A percentile compares a stretch with the other conserved stretches of the same genome.
Evolutionary conservation across 495 filamentous ascomycete species (phyloP).

Genomic region (Podospora pseudopauciseta): DNA sequence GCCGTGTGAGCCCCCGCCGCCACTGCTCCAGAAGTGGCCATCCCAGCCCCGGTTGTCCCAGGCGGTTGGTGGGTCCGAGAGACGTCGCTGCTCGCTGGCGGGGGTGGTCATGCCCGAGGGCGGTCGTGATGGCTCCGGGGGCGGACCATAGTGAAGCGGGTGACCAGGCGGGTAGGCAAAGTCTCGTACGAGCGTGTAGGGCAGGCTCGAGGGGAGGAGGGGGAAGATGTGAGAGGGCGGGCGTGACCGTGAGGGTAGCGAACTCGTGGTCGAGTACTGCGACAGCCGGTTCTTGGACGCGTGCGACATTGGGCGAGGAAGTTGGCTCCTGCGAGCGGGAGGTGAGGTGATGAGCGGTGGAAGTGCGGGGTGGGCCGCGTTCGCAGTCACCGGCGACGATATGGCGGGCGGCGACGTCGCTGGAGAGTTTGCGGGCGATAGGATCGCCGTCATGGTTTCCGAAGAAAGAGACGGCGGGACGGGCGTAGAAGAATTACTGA

Average conservation of each 20-base stretch:
- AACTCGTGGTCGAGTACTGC: constrained; percentile 62
- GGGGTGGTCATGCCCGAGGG: constrained; percentile 79
- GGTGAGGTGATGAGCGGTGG: constrained; percentile 62
- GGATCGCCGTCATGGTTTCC: constrained; percentile 51
- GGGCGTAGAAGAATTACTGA: constrained; percentile 12
- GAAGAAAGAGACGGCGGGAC: neutral
- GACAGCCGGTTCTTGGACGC: constrained; percentile 66
- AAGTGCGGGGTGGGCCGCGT: constrained; percentile 52
- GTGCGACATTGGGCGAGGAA: constrained; percentile 65
- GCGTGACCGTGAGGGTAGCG: constrained; percentile 69
- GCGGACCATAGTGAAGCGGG: constrained; percentile 90
- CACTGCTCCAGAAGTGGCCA: constrained; percentile 36
- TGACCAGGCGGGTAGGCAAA: constrained; percentile 85
- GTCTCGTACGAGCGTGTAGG: constrained; percentile 87
- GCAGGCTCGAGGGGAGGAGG: constrained; percentile 79
- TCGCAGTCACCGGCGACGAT: constrained; percentile 45
- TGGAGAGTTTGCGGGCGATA: constrained; percentile 56
- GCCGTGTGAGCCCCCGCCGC: constrained; percentile 33
- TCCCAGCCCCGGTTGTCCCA: constrained; percentile 59
- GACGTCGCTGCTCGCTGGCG: constrained; percentile 70
- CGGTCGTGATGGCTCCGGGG: constrained; percentile 62
- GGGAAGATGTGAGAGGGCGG: constrained; percentile 75
- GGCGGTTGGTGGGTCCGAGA: constrained; percentile 73
- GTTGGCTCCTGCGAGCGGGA: constrained; percentile 52
- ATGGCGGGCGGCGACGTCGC: constrained; percentile 51